Base-by-base conservation (phyloP, 352 stramenopile species). In the Phytophthora colocasiae region DNA sequence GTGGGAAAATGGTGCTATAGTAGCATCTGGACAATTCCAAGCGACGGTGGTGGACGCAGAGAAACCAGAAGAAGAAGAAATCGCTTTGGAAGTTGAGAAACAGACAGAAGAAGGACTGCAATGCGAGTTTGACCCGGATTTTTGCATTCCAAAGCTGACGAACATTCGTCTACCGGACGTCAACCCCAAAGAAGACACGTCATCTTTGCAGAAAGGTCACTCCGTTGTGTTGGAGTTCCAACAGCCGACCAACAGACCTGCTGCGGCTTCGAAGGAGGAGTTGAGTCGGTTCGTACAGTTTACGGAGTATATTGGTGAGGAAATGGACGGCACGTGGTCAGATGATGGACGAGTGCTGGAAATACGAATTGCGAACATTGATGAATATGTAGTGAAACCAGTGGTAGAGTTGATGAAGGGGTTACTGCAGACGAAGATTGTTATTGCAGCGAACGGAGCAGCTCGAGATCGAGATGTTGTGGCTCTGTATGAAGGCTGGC, bases 271-370 rank as follows among this genome's bases (percentile, higher is more conserved):
- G 0, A 81, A 75, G 14, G 27, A 71, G 6, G 63, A 75, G 2
- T 76, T 94, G n/a, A 66, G 75, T 32, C 31, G 29, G 1, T 78
- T 88, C 47, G 68, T 94, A 3, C 29, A 15, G 11, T 89, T 94
- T 53, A 68, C 77, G 7, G 66, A 75, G 34, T 89, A 92, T 58
- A 53, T 94, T 59, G 86, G 83, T 39, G 73, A 89, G 19, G 66
- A 77, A 11, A 26, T 89, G 4, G 41, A 56, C 34, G 79, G 79
- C 1, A 29, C 29, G 12, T 89, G 82, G 78, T 66, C 59, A 10
- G 61, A 48, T 1, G 52, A 92, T 44, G 75, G 71, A 15, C 71
- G 62, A 15, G 65, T 80, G 7, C 54, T 94, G 29, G 54, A 61
- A 26, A 69, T 94, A 26, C 47, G 43, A 4, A 77, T 94, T 38